Conservation (phyloP, 2,329 filamentous ascomycete genomes). For the Verticillium dahliae region DNA sequence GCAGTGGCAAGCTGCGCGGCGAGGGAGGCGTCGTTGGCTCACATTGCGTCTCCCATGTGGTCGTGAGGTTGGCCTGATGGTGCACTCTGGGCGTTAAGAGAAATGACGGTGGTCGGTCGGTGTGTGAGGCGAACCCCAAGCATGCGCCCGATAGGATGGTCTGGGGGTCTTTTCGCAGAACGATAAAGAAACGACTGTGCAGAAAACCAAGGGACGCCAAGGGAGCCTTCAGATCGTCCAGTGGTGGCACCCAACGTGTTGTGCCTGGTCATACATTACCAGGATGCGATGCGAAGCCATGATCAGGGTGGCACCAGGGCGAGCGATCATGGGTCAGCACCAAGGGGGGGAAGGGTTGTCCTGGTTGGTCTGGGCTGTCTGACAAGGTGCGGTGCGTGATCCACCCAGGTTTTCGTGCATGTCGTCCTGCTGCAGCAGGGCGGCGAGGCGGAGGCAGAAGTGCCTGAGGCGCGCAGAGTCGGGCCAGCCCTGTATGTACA, state of each 20-base stretch:
- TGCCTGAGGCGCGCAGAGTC: constrained; percentile 8
- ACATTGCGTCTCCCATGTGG: background rate
- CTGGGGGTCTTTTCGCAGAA: background rate
- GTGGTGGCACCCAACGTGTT: background rate
- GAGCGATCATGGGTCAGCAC: background rate
- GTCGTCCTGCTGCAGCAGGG: background rate
- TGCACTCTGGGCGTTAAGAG: background rate
- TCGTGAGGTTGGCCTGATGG: background rate
- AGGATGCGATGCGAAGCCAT: background rate
- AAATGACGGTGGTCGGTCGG: background rate
- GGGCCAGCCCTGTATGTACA: constrained; percentile 5
- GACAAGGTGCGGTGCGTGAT: background rate
- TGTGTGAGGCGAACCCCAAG: background rate
- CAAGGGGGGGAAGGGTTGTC: background rate
- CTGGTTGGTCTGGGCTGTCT: background rate
- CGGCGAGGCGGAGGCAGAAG: constrained; percentile 2
- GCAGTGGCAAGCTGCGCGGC: background rate
- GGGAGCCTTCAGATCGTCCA: background rate
- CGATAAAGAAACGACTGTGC: background rate
- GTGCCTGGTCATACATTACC: background rate
- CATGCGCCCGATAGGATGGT: background rate
- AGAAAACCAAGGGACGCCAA: background rate
- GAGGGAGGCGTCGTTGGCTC: background rate
- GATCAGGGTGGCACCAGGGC: background rate
- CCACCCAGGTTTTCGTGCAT: background rate